A percentile compares a stretch with the other conserved stretches of the same genome.
Conservation (phyloP, 1,284 basidiomycete species). For the Trichosporon sp. region DNA sequence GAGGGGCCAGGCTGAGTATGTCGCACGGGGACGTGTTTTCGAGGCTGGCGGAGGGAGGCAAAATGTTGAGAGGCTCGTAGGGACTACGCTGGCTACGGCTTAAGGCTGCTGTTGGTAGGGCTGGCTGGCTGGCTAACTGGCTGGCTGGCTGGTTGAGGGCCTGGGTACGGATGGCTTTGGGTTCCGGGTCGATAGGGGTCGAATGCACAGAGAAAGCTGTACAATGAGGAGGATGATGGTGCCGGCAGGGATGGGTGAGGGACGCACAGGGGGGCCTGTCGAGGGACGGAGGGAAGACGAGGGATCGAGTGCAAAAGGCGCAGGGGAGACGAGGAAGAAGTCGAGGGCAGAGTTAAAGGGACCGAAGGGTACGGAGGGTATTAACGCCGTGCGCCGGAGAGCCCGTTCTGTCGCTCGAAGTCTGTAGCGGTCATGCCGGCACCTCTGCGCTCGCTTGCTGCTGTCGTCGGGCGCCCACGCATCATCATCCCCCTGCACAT, state of each 20-base stretch:
- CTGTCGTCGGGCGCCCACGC: neutral
- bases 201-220: neutral
- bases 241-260: neutral
- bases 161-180: neutral
- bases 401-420: too few species aligned
- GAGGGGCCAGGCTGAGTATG: neutral
- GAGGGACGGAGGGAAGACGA: neutral
- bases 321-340: neutral
- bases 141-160: too few species aligned
- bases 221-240: conserved; percentile 9
- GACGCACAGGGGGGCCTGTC: neutral
- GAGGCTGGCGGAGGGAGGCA: conserved; percentile 1
- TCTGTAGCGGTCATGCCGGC: neutral
- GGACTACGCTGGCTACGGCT: too few species aligned
- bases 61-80: neutral
- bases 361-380: neutral
- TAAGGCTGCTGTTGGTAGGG: too few species aligned
- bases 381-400: neutral
- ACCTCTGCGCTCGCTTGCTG: neutral
- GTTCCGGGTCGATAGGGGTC: neutral
- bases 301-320: neutral
- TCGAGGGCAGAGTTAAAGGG: neutral
- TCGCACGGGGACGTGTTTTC: conserved; percentile 14
- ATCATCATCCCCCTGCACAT: neutral
- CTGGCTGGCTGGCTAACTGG: neutral